Evolutionary conservation across 257 asterid genomes (phyloP), one percentile per base, ranked within the genome.

Genomic region (Asclepias syriaca): DNA sequence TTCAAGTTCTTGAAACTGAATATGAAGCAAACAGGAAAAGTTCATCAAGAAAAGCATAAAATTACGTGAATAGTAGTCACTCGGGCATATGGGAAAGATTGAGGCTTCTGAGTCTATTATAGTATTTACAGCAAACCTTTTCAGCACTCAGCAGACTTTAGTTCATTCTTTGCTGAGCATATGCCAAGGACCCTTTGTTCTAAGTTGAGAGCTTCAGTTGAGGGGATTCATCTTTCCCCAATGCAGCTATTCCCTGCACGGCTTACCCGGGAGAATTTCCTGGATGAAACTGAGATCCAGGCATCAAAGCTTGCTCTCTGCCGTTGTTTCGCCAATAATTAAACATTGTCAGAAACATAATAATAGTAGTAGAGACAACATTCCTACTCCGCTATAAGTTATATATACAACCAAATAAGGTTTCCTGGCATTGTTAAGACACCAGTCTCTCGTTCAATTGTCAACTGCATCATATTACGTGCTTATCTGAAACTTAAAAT

Each of bases 261-360:
- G 95, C 81, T 83, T 89, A 96, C 46, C 92, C 99, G 59, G 93
- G 80, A 78, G 95, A 29, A 84, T 81, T 92, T 68, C 96, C 91
- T 2, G 88, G 79, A 74, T 87, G 94, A 74, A 86, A 85, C 84
- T 91, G 99, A 61, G 91, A 85, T 72, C 95, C 96, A 83, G 83
- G 97, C 85, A 85, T 77, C 68, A 88, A 88, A 81, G 63, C 87
- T 90, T 5, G 92, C 85, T 85, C 92, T 89, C 80, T 88, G 96
- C 49, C 95, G 87, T 18, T 95, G 97, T 96, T 95, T 88, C 92
- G 87, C 43, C 71, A 45, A 79, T n/a, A 80, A 45, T 43, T 72
- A 82, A 64, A 21, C 43, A 54, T n/a, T 59, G 57, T 82, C 64
- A 83, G 81, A 75, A 74, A 43, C 75, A 66, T 48, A 65, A 69